Percentiles rank a stretch among this genome's conserved stretches.
These are phyloP conservation scores for Saccharomyces hybrid DNA, from an alignment of 1,139 yeast species.

Conservation along the genomic window DNA sequence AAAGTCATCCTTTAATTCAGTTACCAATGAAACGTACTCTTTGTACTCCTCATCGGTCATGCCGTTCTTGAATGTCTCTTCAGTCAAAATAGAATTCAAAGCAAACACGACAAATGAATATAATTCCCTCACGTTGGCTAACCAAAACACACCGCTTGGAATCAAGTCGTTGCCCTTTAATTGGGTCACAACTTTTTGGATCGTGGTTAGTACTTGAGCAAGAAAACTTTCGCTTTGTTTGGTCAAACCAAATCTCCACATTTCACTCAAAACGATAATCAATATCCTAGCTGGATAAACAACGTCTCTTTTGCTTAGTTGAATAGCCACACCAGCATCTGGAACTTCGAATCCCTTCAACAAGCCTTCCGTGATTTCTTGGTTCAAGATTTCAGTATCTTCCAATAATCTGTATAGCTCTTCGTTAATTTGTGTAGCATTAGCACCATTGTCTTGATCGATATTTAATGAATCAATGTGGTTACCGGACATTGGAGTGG, in stretches of 20 bases:
- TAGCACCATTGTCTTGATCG: not conserved
- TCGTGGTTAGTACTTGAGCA: constrained; percentile 82
- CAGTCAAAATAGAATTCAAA: constrained; percentile 78
- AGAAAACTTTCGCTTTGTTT: constrained; percentile 85
- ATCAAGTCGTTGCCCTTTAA: constrained; percentile 81
- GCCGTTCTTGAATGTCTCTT: constrained; percentile 69
- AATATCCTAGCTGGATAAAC: constrained; percentile 94
- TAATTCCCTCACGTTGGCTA: constrained; percentile 91
- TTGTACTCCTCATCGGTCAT: constrained; percentile 88
- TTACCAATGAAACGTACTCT: constrained; percentile 82
- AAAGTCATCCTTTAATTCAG: constrained; percentile 88
- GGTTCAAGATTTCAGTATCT: constrained; percentile 69
- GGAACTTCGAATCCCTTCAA: constrained; percentile 87
- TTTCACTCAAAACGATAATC: constrained; percentile 84
- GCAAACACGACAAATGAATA: constrained; percentile 93
- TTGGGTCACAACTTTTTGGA: constrained; percentile 66
- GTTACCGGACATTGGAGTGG: not conserved
- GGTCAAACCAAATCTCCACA: constrained; percentile 97
- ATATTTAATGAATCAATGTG: not conserved
- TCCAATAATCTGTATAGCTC: constrained; percentile 66
- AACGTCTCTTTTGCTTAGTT: constrained; percentile 81
- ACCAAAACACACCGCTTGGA: constrained; percentile 95
- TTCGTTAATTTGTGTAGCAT: constrained; percentile 45
- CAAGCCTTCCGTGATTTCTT: constrained; percentile 82
- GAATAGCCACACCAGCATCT: constrained; percentile 73